These are phyloP conservation scores for Penicillium riverlandense DNA, from an alignment of 495 filamentous ascomycete species.

Conservation along the genomic window DNA sequence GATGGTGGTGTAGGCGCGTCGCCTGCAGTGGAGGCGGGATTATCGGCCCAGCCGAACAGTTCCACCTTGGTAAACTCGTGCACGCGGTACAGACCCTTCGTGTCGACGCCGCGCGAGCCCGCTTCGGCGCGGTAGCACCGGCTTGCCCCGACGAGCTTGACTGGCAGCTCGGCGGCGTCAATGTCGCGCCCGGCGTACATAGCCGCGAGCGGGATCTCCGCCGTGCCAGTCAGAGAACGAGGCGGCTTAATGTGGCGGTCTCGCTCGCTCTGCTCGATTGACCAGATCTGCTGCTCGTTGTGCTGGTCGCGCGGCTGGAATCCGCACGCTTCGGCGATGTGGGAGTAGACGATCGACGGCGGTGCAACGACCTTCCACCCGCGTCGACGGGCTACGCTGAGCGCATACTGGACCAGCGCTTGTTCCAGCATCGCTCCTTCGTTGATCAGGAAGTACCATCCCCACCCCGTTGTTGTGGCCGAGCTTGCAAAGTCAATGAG, in stretches of 20 bases:
- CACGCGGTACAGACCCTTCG: constrained; percentile 94
- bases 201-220: constrained; percentile 88
- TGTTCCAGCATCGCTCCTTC: constrained; percentile 89
- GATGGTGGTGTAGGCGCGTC: constrained; percentile 8
- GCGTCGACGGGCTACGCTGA: constrained; percentile 56
- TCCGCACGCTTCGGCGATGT: constrained; percentile 83
- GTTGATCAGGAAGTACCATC: constrained; percentile 90
- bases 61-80: constrained; percentile 99
- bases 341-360: constrained; percentile 84
- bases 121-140: constrained; percentile 93
- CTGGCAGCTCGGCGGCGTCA: constrained; percentile 54
- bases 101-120: constrained; percentile 78
- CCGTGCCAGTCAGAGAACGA: constrained; percentile 73
- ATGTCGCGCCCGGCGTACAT: constrained; percentile 75
- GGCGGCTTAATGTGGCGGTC: constrained; percentile 51
- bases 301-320: constrained; percentile 89
- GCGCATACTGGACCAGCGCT: constrained; percentile 80
- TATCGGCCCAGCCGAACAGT: constrained; percentile 77
- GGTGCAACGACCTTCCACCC: constrained; percentile 75
- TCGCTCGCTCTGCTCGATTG: constrained; percentile 59
- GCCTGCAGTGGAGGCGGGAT: constrained; percentile 24
- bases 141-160: constrained; percentile 74
- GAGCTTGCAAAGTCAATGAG: constrained; percentile 81
- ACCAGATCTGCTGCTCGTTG: constrained; percentile 87
- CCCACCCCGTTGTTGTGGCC: constrained; percentile 78